Percentiles rank a stretch among this genome's conserved stretches.
Evolutionary conservation across 2,329 filamentous ascomycete species (phyloP).

Genomic region (Triangularia verruculosa): DNA sequence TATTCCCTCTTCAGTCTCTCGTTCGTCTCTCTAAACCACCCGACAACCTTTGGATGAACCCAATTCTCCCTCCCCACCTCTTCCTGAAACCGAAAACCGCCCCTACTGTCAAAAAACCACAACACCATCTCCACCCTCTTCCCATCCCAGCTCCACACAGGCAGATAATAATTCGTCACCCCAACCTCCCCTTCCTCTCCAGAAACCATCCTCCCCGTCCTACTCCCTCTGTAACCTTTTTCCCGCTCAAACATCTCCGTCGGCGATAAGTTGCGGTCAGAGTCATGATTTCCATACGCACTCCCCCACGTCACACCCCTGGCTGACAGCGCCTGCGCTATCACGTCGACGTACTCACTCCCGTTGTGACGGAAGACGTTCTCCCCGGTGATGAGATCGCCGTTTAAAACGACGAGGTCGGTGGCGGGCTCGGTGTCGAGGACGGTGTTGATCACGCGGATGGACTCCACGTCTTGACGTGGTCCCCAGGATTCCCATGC

Average conservation of each 20-base stretch:
- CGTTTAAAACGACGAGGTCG: constrained; percentile 58
- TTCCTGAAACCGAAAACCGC: constrained; percentile 43
- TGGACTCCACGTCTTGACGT: constrained; percentile 36
- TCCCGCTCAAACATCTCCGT: constrained; percentile 30
- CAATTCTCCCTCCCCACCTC: constrained; percentile 35
- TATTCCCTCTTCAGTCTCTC: constrained; percentile 32
- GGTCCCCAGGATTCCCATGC: constrained; percentile 40
- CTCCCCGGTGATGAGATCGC: constrained; percentile 62
- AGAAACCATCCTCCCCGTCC: constrained; percentile 27
- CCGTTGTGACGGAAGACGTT: constrained; percentile 47
- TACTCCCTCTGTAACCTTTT: constrained; percentile 23
- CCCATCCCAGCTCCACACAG: constrained; percentile 29
- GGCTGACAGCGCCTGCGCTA: constrained; percentile 47
- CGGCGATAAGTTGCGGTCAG: constrained; percentile 37
- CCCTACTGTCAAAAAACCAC: constrained; percentile 61
- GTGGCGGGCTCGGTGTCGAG: constrained; percentile 35
- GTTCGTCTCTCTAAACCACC: constrained; percentile 43
- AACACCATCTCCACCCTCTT: constrained; percentile 39
- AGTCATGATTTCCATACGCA: constrained; percentile 62
- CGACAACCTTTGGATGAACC: constrained; percentile 43
- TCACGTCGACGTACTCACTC: constrained; percentile 48
- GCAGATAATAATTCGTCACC: constrained; percentile 34
- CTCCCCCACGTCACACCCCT: constrained; percentile 51
- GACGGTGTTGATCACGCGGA: constrained; percentile 36
- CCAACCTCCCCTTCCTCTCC: constrained; percentile 21